Base-by-base conservation (phyloP, 306 rosid species). In the Pyrus communis region DNA sequence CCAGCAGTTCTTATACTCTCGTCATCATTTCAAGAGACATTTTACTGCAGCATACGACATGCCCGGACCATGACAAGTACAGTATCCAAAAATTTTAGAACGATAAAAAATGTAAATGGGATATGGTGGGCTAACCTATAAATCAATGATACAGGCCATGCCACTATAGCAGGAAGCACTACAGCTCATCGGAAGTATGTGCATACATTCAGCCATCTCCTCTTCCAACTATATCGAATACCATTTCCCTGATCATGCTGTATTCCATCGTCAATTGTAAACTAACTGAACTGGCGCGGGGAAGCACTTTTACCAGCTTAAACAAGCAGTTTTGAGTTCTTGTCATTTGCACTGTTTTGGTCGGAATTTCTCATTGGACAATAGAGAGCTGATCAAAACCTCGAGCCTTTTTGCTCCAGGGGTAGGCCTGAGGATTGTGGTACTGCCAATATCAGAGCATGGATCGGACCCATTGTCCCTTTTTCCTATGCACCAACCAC, bases 401-500 rank as follows among this genome's bases (percentile, higher is more conserved):
- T 91, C 99, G 3, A 96, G 88, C 66, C 98, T 87, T 78, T 86
- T 96, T 13, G 91, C 86, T 75, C 98, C 99, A 0, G 86, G 81
- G 60, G 91, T 78, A 7, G 99, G 99, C 74, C 95, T 89, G 45
- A 96, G 90, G 73, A 88, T 82, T 13, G 90, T 82, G 23, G 86
- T 70, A 72, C 85, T 68, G 38, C 98, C 96, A 0, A 82, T 28
- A 45, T 60, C 86, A 17, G 87, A 83, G 77, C 99, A 96, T 13
- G 99, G 98, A 75, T 96, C 98, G 6, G 88, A 84, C 18, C 99
- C 98, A 0, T 95, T 96, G 79, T 89, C 89, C 27, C 81, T 82
- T 58, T 81, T 84, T 84, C 99, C 99, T 64, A 88, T 81, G 89
- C 99, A 96, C 99, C 99, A 96, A 35, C 99, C 99, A 52, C 99